Conservation (phyloP, 116 monocot genomes). For the Phalaenopsis hybrid region DNA sequence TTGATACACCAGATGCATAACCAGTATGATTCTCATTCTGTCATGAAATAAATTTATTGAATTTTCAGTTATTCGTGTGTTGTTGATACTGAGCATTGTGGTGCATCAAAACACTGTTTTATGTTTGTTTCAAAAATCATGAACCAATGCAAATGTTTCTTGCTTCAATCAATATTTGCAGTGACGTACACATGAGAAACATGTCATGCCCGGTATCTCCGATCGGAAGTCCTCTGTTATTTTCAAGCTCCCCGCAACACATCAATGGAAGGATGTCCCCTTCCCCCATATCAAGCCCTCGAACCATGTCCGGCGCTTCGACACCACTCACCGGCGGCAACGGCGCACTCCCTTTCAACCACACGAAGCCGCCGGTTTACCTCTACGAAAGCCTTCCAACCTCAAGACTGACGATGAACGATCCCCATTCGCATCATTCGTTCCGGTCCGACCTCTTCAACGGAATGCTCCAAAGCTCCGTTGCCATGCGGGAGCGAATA, state of each 20-base stretch:
- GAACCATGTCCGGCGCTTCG: constrained; percentile 75
- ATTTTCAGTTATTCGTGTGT: no score
- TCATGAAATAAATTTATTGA: no score
- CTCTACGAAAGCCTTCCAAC: constrained; percentile 25
- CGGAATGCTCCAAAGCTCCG: constrained; percentile 35
- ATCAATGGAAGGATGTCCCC: constrained; percentile 76
- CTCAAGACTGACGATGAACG: constrained; percentile 13
- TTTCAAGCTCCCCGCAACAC: constrained; percentile 55
- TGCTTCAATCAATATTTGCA: constrained; percentile 20
- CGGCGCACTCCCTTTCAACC: constrained; percentile 55
- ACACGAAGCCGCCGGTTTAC: constrained; percentile 28
- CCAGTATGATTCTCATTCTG: no score
- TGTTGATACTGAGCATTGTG: no score
- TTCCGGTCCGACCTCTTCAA: constrained; percentile 25
- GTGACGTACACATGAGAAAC: constrained; percentile 44
- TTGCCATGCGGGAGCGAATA: constrained; percentile 25
- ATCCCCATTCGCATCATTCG: constrained; percentile 28
- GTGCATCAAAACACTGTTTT: no score
- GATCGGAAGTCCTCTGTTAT: constrained; percentile 68
- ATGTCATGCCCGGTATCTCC: constrained; percentile 93
- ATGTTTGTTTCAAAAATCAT: no score
- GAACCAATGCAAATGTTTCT: background rate
- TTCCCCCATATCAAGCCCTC: constrained; percentile 87
- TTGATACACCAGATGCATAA: no score
- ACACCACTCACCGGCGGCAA: constrained; percentile 80